Conservation (phyloP, 305 asterid genomes). For the Fraxinus latifolia region DNA sequence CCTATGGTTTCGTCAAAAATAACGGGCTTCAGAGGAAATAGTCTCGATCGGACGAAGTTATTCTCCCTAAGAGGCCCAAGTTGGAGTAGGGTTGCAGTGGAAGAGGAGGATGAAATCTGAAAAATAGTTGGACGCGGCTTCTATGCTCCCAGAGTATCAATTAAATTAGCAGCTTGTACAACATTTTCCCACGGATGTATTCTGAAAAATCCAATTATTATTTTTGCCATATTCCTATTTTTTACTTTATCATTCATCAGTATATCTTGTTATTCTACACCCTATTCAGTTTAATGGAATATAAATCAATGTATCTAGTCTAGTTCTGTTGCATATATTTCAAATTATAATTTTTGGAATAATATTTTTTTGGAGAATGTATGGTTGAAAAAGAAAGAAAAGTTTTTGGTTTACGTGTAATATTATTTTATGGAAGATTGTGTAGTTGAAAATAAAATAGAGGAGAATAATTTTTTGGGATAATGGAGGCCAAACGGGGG, state of each 20-base stretch:
- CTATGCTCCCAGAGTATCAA: slow-evolving; percentile 50
- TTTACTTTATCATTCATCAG: background rate
- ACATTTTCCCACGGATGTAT: slow-evolving; percentile 12
- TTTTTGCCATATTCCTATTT: background rate
- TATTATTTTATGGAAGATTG: no score
- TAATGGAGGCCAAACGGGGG: no score
- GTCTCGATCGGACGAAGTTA: slow-evolving; percentile 47
- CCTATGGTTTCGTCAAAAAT: slow-evolving; percentile 93
- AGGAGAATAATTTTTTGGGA: no score
- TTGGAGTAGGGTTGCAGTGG: slow-evolving; percentile 57
- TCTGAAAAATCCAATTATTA: background rate
- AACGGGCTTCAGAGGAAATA: slow-evolving; percentile 74
- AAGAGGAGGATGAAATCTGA: slow-evolving; percentile 58
- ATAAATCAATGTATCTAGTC: background rate
- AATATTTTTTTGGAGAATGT: no score
- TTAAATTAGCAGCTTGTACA: slow-evolving; percentile 13
- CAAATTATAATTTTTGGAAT: no score
- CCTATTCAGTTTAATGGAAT: background rate
- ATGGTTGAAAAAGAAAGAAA: no score
- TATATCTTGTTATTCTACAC: background rate
- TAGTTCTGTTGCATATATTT: no score
- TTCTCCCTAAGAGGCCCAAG: slow-evolving; percentile 54
- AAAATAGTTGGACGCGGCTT: slow-evolving; percentile 36
- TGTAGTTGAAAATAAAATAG: no score
- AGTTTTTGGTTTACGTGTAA: no score